These are phyloP conservation scores for Lanmaoa pseudosensibilis DNA, from an alignment of 768 basidiomycete genomes.

Conservation along the genomic window DNA sequence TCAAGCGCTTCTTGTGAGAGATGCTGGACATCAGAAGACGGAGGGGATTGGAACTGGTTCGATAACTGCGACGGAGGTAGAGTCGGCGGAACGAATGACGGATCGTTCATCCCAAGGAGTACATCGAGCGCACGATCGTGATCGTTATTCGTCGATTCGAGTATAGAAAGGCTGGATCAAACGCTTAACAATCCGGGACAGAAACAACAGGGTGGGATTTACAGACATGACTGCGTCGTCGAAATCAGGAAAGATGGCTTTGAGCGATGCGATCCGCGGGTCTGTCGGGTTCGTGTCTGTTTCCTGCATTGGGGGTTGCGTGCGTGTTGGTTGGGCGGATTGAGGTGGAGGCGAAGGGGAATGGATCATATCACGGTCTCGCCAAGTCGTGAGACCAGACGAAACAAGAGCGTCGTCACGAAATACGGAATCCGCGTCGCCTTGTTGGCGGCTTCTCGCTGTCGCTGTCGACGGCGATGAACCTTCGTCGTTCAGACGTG, in stretches of 20 bases:
- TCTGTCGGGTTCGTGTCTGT: constrained; percentile 24
- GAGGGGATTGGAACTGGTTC: constrained; percentile 2
- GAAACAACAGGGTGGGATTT: neutral
- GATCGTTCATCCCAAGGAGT: constrained; percentile 85
- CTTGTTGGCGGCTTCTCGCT: neutral
- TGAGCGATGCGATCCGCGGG: constrained; percentile 54
- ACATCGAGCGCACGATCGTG: constrained; percentile 76
- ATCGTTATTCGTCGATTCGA: constrained; percentile 69
- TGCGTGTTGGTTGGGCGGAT: neutral
- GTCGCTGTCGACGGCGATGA: neutral
- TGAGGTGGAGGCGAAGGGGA: constrained; percentile 16
- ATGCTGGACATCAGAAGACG: constrained; percentile 28
- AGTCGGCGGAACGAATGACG: constrained; percentile 54
- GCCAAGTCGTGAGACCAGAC: neutral
- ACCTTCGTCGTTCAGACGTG: neutral
- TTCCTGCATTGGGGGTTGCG: neutral
- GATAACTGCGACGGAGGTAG: neutral
- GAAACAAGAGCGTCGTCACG: neutral
- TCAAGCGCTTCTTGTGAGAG: constrained; percentile 68
- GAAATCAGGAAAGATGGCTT: constrained; percentile 78
- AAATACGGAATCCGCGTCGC: neutral
- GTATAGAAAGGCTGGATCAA: constrained; percentile 56
- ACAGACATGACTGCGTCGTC: constrained; percentile 70
- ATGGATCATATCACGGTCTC: constrained; percentile 19
- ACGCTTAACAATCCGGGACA: neutral